Percentiles rank a stretch among this genome's conserved stretches.
phyloP scores from a whole-genome alignment of 2,329 filamentous ascomycete species.

The Xylariaceae sp. region DNA sequence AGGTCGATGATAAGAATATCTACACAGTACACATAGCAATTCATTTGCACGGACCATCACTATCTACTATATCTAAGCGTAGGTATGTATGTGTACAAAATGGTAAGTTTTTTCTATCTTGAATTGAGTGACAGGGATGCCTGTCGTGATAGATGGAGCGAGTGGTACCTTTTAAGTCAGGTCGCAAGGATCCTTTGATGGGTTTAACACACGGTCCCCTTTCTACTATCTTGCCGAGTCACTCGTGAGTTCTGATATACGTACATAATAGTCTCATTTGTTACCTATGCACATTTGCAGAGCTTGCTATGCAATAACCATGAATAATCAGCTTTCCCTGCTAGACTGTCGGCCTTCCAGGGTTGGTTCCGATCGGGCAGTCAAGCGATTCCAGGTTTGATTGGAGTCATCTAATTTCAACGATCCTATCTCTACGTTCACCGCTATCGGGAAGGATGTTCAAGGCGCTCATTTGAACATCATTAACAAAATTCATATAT shows the following conservation, averaged over 20 bases:
- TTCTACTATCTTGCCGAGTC: not conserved
- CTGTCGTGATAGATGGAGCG: constrained; percentile 19
- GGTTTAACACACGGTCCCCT: constrained; percentile 25
- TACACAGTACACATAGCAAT: not conserved
- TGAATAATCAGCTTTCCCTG: not conserved
- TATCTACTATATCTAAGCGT: too few relatives aligned
- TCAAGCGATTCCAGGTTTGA: not conserved
- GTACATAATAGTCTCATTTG: not conserved
- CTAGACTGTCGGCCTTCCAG: not conserved
- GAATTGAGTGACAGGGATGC: constrained; percentile 12
- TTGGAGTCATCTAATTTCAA: not conserved
- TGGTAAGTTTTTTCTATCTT: too few relatives aligned
- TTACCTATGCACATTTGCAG: too few relatives aligned
- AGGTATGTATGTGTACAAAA: too few relatives aligned
- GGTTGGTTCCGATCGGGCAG: not conserved
- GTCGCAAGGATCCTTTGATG: constrained; percentile 23
- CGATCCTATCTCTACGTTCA: not conserved
- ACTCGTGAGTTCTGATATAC: not conserved
- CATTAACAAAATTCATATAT: not conserved
- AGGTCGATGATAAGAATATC: not conserved
- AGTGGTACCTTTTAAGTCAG: constrained; percentile 23
- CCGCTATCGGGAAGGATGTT: not conserved
- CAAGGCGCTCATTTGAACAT: not conserved
- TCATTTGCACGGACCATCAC: not conserved
- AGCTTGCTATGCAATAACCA: not conserved